Conservation (phyloP, 2,329 filamentous ascomycete species). For the Colletotrichum cuscutae region DNA sequence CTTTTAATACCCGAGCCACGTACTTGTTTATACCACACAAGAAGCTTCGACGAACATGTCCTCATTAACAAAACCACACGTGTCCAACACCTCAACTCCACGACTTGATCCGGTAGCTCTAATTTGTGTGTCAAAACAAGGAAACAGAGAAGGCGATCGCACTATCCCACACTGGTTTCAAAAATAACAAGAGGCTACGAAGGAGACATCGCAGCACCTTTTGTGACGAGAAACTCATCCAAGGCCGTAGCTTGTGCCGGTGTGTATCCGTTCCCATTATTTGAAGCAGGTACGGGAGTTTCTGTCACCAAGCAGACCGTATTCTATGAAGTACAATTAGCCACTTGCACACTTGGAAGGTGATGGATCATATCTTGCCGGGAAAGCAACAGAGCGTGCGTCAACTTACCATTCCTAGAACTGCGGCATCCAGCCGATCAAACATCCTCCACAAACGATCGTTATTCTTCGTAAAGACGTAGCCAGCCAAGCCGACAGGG, state of each 20-base stretch:
- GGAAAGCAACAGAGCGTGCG: not conserved
- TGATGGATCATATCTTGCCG: not conserved
- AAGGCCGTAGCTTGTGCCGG: conserved; percentile 5
- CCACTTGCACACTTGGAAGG: not conserved
- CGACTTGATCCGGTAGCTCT: not conserved
- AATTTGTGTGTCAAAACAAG: not conserved
- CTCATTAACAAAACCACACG: not conserved
- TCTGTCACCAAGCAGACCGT: conserved; percentile 26
- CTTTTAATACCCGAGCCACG: not conserved
- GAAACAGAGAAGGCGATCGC: too few species aligned
- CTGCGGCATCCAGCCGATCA: conserved; percentile 69
- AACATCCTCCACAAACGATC: conserved; percentile 53
- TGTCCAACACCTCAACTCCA: not conserved
- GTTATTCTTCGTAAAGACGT: conserved; percentile 71
- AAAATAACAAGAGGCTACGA: not conserved
- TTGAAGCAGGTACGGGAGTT: not conserved
- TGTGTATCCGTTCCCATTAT: conserved; percentile 19
- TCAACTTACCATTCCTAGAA: conserved; percentile 64
- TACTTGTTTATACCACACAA: not conserved
- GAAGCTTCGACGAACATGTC: not conserved
- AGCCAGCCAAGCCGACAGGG: conserved; percentile 78
- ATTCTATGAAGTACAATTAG: conserved; percentile 14
- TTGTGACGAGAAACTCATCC: conserved; percentile 29
- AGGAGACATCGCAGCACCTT: conserved; percentile 21
- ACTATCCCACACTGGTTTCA: not conserved